Evolutionary conservation across 140 eudicot genomes (phyloP), one percentile per base, ranked within the genome.

Genomic region (Stevia rebaudiana): DNA sequence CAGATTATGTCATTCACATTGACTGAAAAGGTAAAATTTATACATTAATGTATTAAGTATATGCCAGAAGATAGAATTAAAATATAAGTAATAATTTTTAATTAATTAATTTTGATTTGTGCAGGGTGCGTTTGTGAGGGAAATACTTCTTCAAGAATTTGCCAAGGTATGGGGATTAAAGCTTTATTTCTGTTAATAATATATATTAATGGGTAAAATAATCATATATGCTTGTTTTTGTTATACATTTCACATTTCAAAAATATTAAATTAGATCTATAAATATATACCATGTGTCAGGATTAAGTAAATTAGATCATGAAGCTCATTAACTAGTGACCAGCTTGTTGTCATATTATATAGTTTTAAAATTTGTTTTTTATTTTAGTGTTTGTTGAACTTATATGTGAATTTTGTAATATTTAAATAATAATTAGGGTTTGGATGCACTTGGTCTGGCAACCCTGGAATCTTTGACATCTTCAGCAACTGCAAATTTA

Each of bases 401-500:
- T 43, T 16, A 31, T 1, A 48, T 8, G 37, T 37, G 30, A 12
- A 12, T 13, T 8, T 9, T 74, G 25, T 35, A 25, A 51, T 39
- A 53, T 16, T 57, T 39, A 37, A 51, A 54, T 66, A 48, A 22
- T 60, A 10, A 25, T 13, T 22, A 92, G 98, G 98, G 98, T 69
- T 68, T 92, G 81, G 98, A 87, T 85, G 98, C 98, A 22, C 90
- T 92, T 76, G 94, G 95, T 72, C 62, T 92, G 39, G 96, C 95
- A 41, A 82, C 87, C 22, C 23, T 84, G 77, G 88, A 87, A 62
- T 92, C 89, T 8, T 35, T 87, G 46, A 43, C 84, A 63, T 75
- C 81, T 21, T 16, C 84, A 55, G 81, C 84, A 70, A 68, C 77
- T 57, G 74, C 86, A 72, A 78, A 67, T 56, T 44, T 91, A 79